Conservation (phyloP, 2,329 filamentous ascomycete species). For the Talaromyces sp. region DNA sequence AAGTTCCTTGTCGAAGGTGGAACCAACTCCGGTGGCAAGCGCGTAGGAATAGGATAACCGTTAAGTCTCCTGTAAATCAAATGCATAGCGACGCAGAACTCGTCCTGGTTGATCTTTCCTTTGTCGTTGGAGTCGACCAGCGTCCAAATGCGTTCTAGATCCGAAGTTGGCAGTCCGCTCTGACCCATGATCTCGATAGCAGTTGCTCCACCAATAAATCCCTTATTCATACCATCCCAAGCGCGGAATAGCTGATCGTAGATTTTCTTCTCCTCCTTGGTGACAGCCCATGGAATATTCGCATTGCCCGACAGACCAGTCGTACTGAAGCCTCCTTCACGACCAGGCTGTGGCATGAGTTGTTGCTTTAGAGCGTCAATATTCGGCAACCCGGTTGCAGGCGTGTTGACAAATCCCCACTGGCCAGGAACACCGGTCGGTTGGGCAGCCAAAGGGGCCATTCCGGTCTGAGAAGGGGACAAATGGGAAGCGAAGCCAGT, state of each 20-base stretch:
- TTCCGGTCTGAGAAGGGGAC: constrained; percentile 64
- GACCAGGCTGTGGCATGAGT: constrained; percentile 96
- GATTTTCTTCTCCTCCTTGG: constrained; percentile 95
- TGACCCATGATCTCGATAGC: constrained; percentile 97
- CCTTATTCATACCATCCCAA: constrained; percentile 93
- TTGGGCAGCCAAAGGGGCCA: constrained; percentile 76
- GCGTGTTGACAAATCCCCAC: constrained; percentile 97
- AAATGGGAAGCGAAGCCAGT: constrained; percentile 65
- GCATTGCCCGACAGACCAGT: constrained; percentile 88
- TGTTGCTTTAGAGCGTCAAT: constrained; percentile 88
- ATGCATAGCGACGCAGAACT: constrained; percentile 98
- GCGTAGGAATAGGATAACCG: constrained; percentile 85
- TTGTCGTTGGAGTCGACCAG: constrained; percentile 91
- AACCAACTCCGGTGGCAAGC: constrained; percentile 85
- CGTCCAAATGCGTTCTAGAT: constrained; percentile 92
- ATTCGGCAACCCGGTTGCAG: constrained; percentile 83
- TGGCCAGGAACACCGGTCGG: constrained; percentile 90
- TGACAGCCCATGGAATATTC: constrained; percentile 96
- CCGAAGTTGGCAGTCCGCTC: constrained; percentile 85
- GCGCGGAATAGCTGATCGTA: constrained; percentile 94
- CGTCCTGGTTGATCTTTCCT: constrained; percentile 89
- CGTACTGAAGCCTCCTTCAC: constrained; percentile 82
- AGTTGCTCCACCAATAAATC: constrained; percentile 85
- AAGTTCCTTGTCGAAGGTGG: constrained; percentile 93
- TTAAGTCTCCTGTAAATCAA: constrained; percentile 97